Evolutionary conservation across 495 filamentous ascomycete species (phyloP).

Genomic region (Aspergillus diversus): DNA sequence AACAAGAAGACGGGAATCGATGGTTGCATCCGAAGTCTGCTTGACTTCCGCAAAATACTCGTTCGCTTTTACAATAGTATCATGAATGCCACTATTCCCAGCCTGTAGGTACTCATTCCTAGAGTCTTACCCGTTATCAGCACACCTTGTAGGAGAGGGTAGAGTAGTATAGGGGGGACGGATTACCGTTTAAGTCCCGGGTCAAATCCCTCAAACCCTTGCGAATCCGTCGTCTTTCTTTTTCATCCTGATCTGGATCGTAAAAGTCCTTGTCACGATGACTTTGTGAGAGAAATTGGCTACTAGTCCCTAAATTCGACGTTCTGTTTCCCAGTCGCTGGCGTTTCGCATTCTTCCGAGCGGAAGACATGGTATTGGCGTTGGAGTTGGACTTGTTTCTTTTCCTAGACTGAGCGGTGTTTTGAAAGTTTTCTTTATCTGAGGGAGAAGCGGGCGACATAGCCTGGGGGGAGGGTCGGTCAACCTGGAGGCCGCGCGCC

Average conservation of each 20-base stretch:
- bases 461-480: slow-evolving; percentile 34
- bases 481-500: slow-evolving; percentile 29
- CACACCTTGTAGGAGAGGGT: not conserved
- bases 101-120: slow-evolving; percentile 66
- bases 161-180: not conserved
- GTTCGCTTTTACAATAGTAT: slow-evolving; percentile 68
- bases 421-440: slow-evolving; percentile 62
- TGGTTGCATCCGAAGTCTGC: slow-evolving; percentile 89
- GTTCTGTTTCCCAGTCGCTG: slow-evolving; percentile 44
- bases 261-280: slow-evolving; percentile 58
- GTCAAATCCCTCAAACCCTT: slow-evolving; percentile 68
- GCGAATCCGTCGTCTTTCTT: slow-evolving; percentile 73
- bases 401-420: slow-evolving; percentile 22
- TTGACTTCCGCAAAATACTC: slow-evolving; percentile 69
- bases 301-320: slow-evolving; percentile 29
- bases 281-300: slow-evolving; percentile 34
- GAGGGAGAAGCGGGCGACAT: slow-evolving; percentile 47
- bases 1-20: slow-evolving; percentile 85
- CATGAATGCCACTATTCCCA: slow-evolving; percentile 61
- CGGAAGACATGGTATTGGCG: slow-evolving; percentile 35
- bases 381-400: slow-evolving; percentile 29
- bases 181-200: slow-evolving; percentile 64
- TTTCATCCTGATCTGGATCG: slow-evolving; percentile 85
- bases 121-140: slow-evolving; percentile 54
- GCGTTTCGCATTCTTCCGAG: slow-evolving; percentile 39